Conservation (phyloP, 2,329 filamentous ascomycete genomes). For the Phyllosticta capitalensis region DNA sequence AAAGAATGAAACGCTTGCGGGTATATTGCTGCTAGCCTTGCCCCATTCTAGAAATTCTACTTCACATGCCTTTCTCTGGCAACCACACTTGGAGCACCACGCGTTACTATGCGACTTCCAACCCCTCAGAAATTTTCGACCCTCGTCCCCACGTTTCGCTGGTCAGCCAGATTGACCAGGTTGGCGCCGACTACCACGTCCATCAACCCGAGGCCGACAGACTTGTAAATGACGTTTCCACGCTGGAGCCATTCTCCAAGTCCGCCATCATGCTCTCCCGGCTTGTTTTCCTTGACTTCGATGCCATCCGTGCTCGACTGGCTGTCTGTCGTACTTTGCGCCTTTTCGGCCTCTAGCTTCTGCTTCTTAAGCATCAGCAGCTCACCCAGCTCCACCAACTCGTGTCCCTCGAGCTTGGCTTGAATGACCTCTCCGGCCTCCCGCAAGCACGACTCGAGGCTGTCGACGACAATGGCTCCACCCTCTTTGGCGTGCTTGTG, state of each 20-base stretch:
- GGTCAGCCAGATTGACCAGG: constrained; percentile 47
- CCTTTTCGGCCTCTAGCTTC: constrained; percentile 34
- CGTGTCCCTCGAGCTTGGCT: constrained; percentile 59
- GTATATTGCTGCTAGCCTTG: not conserved
- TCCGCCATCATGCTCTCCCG: constrained; percentile 24
- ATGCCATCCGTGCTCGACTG: constrained; percentile 22
- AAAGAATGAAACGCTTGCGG: not conserved
- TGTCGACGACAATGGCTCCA: constrained; percentile 54
- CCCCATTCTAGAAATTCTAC: not conserved
- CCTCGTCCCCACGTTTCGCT: constrained; percentile 45
- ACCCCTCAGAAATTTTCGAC: constrained; percentile 37
- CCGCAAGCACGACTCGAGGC: constrained; percentile 65
- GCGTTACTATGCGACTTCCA: not conserved
- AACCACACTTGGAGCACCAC: not conserved
- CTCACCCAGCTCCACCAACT: constrained; percentile 83
- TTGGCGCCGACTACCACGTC: constrained; percentile 55
- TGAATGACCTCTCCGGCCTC: constrained; percentile 83
- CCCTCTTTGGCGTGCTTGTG: constrained; percentile 54
- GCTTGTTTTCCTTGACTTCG: constrained; percentile 16
- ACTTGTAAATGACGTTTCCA: constrained; percentile 62
- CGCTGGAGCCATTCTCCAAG: constrained; percentile 51
- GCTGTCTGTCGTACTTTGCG: constrained; percentile 14
- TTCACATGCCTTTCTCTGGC: not conserved
- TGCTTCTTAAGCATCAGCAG: constrained; percentile 54
- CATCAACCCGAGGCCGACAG: constrained; percentile 59